phyloP scores from a whole-genome alignment of 345 rosid species.

The Microthlaspi erraticum region DNA sequence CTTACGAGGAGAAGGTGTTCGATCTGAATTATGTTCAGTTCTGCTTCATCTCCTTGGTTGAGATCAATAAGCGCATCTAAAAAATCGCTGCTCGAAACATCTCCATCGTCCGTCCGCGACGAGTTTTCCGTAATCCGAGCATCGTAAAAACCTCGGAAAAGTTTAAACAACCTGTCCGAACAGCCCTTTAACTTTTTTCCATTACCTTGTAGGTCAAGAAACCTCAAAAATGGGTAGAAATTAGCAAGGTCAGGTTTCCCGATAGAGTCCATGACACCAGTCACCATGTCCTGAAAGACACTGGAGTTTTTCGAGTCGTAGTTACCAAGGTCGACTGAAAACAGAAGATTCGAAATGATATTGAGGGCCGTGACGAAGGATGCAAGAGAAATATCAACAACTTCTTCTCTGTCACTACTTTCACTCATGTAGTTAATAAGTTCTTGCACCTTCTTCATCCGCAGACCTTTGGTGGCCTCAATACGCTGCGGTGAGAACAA shows the following conservation, averaged over 20 bases:
- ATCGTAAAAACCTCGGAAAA: conserved; percentile 34
- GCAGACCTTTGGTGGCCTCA: conserved; percentile 25
- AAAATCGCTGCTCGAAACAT: conserved; percentile 25
- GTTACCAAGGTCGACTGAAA: conserved; percentile 34
- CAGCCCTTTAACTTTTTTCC: conserved; percentile 18
- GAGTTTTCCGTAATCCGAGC: conserved; percentile 21
- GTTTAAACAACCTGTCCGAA: conserved; percentile 24
- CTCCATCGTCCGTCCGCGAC: not conserved
- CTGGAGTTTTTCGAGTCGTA: conserved; percentile 22
- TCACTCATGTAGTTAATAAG: conserved; percentile 26
- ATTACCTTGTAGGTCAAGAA: conserved; percentile 43
- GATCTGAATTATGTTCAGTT: not conserved
- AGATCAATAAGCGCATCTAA: conserved; percentile 35
- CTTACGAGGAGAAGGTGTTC: conserved; percentile 48
- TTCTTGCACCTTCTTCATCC: conserved; percentile 41
- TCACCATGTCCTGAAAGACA: conserved; percentile 27
- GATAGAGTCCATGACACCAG: conserved; percentile 17
- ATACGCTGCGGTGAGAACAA: conserved; percentile 37
- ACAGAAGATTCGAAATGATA: conserved; percentile 36
- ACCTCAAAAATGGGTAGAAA: conserved; percentile 35
- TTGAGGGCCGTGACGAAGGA: conserved; percentile 38
- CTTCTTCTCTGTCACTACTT: conserved; percentile 40
- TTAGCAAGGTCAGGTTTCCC: conserved; percentile 35
- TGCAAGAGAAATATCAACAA: conserved; percentile 39
- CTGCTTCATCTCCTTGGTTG: conserved; percentile 25